Evolutionary conservation across 164 flowering plant species (phyloP), one percentile per base, ranked within the genome.

Genomic region (Piper longum): DNA sequence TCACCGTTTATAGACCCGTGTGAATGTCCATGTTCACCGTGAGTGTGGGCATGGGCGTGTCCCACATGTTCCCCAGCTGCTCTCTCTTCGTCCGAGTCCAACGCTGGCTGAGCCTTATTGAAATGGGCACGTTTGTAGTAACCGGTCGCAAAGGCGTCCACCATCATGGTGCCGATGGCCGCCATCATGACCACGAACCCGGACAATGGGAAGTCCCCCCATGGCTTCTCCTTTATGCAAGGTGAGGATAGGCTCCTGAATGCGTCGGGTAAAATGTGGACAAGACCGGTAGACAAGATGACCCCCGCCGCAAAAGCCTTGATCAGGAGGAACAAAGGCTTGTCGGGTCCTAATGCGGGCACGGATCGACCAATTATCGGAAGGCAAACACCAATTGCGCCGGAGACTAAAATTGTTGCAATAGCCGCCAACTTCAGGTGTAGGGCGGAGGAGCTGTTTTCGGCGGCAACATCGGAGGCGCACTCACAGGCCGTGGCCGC

Each of bases 221-320:
- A 76, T 0, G 79, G 77, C 5, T 67, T 43, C 36, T 71, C 69
- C 0, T 18, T 42, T 2, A 81, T 66, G 56, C 82, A 74, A 14
- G 76, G 77, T 4, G 77, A 73, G 3, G 76, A 63, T 41, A 81
- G 54, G 14, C 18, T 56, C 19, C 73, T 72, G 26, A 65, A 72
- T 0, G 80, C 82, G 13, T 76, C 80, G 0, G 82, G 82, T 0
- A 81, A 63, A 1, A 81, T 71, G 63, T 81, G 84, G 7, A 79
- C 67, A 48, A 79, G 72, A 4, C 79, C 83, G 5, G 80, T 75
- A 2, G 80, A 67, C 0, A 79, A 68, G 12, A 79, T 79, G 11
- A 79, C 82, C 0, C 82, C 82, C 1, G 78, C 82, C 0, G 82
- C 79, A 44, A 77, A 79, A 2, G 83, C 74, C 64, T 77, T 79